A percentile compares a stretch with the other conserved stretches of the same genome.
These are phyloP conservation scores for Ceratocystiopsis minuta DNA, from an alignment of 2,329 filamentous ascomycete genomes.

Conservation along the genomic window DNA sequence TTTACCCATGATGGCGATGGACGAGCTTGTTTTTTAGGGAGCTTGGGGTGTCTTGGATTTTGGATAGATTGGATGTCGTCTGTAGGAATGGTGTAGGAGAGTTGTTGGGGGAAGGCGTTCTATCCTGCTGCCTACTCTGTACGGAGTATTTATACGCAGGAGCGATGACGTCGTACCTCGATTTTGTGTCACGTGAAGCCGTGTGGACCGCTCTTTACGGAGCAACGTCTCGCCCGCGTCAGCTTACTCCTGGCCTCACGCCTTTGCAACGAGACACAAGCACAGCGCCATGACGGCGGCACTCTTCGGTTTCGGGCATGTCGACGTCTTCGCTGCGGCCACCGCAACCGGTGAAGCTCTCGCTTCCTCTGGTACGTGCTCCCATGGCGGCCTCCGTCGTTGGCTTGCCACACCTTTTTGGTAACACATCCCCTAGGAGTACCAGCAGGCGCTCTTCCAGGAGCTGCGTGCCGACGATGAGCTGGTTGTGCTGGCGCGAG, in stretches of 20 bases:
- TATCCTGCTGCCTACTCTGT: too few relatives aligned
- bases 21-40: background rate
- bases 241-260: background rate
- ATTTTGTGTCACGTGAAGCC: background rate
- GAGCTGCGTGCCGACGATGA: conserved; percentile 83
- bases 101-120: too few relatives aligned
- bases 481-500: conserved; percentile 77
- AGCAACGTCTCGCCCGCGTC: too few relatives aligned
- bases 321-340: conserved; percentile 24
- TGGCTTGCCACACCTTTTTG: background rate
- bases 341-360: conserved; percentile 60
- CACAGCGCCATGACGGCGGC: conserved; percentile 1
- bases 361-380: conserved; percentile 46
- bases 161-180: conserved; percentile 4
- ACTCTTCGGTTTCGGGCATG: conserved; percentile 20
- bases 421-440: conserved; percentile 36
- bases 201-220: background rate
- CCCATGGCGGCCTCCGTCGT: background rate
- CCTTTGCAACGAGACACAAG: too few relatives aligned
- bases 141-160: background rate
- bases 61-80: too few relatives aligned
- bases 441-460: conserved; percentile 89
- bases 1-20: conserved; percentile 6
- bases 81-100: too few relatives aligned
- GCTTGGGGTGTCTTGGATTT: background rate